Percentiles rank a stretch among this genome's conserved stretches.
Conservation (phyloP, 2,329 filamentous ascomycete genomes). For the Diaporthe sp. region DNA sequence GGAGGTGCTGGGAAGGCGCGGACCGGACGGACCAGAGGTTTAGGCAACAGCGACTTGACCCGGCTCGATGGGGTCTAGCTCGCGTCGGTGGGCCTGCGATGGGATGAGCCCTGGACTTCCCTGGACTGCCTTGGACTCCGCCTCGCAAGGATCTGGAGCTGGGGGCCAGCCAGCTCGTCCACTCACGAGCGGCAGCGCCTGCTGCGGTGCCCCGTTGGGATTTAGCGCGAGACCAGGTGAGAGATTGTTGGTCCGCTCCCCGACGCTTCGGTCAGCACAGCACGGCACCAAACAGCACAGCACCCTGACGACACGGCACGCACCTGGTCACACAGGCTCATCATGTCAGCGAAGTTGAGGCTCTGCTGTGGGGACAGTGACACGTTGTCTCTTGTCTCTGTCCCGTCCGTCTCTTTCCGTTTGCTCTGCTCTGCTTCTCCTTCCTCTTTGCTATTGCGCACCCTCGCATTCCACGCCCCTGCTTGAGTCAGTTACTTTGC, state of each 20-base stretch:
- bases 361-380: slow-evolving; percentile 31
- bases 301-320: neutral
- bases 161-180: slow-evolving; percentile 20
- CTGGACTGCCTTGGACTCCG: slow-evolving; percentile 31
- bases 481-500: slow-evolving; percentile 14
- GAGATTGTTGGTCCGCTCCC: slow-evolving; percentile 26
- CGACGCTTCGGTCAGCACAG: slow-evolving; percentile 16
- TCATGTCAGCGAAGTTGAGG: slow-evolving; percentile 26
- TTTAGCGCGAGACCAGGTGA: slow-evolving; percentile 10
- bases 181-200: neutral
- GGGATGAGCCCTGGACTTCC: slow-evolving; percentile 24
- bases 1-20: slow-evolving; percentile 21
- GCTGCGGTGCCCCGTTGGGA: slow-evolving; percentile 4
- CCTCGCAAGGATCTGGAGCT: slow-evolving; percentile 28
- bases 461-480: slow-evolving; percentile 1
- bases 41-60: slow-evolving; percentile 33
- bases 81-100: slow-evolving; percentile 6
- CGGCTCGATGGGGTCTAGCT: slow-evolving; percentile 28
- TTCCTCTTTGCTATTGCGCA: neutral
- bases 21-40: slow-evolving; percentile 28
- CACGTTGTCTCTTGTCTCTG: slow-evolving; percentile 23
- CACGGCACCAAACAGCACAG: slow-evolving; percentile 5
- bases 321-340: neutral
- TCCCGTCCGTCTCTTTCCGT: neutral
- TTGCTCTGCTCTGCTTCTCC: slow-evolving; percentile 2